Evolutionary conservation across 139 green algal genomes (phyloP).

Genomic region (Zygnema circumcarinatum): DNA sequence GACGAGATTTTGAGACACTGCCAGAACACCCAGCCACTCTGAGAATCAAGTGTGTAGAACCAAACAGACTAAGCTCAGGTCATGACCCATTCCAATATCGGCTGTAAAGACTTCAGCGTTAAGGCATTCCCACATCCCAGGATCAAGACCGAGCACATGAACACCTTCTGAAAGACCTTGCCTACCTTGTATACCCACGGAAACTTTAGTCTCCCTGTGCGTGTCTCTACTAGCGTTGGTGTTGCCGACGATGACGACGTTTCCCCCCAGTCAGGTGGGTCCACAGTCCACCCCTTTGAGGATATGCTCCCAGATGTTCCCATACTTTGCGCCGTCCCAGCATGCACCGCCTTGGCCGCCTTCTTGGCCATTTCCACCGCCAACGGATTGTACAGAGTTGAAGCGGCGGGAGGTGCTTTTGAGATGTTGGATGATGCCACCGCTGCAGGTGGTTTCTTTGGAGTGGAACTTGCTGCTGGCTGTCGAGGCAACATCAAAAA

Average conservation of each 20-base stretch:
- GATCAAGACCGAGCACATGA: too few relatives aligned
- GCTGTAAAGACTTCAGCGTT: neutral
- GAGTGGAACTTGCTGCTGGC: too few relatives aligned
- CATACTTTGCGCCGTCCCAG: too few relatives aligned
- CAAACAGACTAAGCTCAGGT: neutral
- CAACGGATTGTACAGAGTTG: neutral
- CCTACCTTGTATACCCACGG: too few relatives aligned
- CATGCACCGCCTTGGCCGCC: too few relatives aligned
- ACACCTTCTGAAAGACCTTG: too few relatives aligned
- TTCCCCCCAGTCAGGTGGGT: too few relatives aligned
- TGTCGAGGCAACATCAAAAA: too few relatives aligned
- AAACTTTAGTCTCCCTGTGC: neutral
- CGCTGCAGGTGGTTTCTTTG: neutral
- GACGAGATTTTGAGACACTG: neutral
- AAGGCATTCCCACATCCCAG: neutral
- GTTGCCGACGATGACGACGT: neutral
- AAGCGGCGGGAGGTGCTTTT: neutral
- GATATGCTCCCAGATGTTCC: neutral
- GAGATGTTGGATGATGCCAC: neutral
- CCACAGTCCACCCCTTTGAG: too few relatives aligned
- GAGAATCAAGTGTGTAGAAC: neutral
- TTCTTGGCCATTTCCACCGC: neutral
- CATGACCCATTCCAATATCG: neutral
- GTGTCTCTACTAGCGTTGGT: neutral
- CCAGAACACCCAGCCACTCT: too few relatives aligned